Evolutionary conservation across 2,329 filamentous ascomycete genomes (phyloP).

Genomic region (Penicillium brevicompactum): DNA sequence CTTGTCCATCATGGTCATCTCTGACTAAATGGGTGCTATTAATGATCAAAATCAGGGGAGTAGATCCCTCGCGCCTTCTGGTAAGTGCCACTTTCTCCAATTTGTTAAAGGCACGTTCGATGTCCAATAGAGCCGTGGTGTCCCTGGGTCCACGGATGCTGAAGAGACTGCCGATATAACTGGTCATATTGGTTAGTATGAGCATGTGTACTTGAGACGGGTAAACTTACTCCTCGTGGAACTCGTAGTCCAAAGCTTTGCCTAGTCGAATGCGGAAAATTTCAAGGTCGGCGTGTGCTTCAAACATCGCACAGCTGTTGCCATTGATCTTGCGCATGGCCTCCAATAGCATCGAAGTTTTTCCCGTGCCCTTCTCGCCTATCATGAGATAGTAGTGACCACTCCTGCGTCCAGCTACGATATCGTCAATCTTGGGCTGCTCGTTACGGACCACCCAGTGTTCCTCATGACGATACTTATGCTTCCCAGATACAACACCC

Average conservation of each 20-base stretch:
- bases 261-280: constrained; percentile 92
- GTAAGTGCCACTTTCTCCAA: constrained; percentile 87
- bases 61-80: constrained; percentile 60
- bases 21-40: constrained; percentile 91
- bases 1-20: constrained; percentile 89
- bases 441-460: constrained; percentile 86
- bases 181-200: constrained; percentile 22
- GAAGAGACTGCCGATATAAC: constrained; percentile 84
- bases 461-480: constrained; percentile 48
- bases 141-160: constrained; percentile 91
- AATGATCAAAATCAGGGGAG: constrained; percentile 86
- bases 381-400: constrained; percentile 92
- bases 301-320: constrained; percentile 89
- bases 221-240: constrained; percentile 80
- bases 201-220: not conserved
- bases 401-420: constrained; percentile 69
- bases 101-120: constrained; percentile 96
- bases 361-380: constrained; percentile 94
- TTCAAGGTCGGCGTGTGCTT: constrained; percentile 91
- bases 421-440: constrained; percentile 78
- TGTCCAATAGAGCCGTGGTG: constrained; percentile 87
- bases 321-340: constrained; percentile 92
- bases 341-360: constrained; percentile 94
- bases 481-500: constrained; percentile 49
- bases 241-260: constrained; percentile 94